Evolutionary conservation across 2,329 filamentous ascomycete genomes (phyloP).

Genomic region (Dactylellina cionopaga): DNA sequence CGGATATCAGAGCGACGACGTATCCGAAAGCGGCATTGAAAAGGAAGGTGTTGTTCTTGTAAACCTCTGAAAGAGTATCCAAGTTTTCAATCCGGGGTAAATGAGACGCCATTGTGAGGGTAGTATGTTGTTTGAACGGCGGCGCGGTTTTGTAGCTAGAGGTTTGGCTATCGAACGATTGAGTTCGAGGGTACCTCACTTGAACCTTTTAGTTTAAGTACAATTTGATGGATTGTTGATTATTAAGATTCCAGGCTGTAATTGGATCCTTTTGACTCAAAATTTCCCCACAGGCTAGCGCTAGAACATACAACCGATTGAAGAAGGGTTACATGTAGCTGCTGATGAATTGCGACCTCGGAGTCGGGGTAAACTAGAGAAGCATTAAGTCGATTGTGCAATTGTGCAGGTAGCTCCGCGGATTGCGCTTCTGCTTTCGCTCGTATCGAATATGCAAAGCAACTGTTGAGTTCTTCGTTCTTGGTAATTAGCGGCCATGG

Average conservation of each 20-base stretch:
- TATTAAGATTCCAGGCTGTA: neutral
- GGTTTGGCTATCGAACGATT: too few relatives aligned
- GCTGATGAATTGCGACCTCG: neutral
- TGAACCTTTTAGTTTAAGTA: neutral
- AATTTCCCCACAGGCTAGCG: too few relatives aligned
- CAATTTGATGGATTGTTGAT: neutral
- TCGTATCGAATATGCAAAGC: neutral
- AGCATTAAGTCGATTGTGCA: neutral
- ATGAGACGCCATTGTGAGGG: conserved; percentile 37
- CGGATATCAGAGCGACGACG: conserved; percentile 13
- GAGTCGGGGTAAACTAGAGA: neutral
- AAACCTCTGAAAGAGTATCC: conserved; percentile 29
- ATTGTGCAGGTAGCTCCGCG: neutral
- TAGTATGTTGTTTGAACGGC: too few relatives aligned
- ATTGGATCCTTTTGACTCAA: too few relatives aligned
- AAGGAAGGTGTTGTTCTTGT: conserved; percentile 25
- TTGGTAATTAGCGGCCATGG: too few relatives aligned
- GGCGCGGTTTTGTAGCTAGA: too few relatives aligned
- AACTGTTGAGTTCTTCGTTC: too few relatives aligned
- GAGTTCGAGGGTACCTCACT: too few relatives aligned
- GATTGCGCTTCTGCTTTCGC: neutral
- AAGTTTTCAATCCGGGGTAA: conserved; percentile 33
- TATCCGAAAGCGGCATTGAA: conserved; percentile 37
- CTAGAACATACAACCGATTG: too few relatives aligned
- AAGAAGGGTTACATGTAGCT: too few relatives aligned